phyloP scores from a whole-genome alignment of 129 eudicot species.

The Pittosporum tobira region DNA sequence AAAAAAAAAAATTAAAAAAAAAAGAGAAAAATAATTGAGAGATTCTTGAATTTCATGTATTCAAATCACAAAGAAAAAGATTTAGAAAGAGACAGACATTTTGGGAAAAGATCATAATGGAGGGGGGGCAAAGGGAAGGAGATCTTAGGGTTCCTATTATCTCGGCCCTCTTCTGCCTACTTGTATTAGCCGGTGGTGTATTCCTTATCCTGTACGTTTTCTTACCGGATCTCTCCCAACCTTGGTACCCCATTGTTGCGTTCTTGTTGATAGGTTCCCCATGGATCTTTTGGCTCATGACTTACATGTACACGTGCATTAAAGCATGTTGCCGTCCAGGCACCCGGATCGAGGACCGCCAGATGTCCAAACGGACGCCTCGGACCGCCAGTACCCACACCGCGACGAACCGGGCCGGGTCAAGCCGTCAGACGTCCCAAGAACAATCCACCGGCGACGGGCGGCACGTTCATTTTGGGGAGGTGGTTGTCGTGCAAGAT shows the following conservation, averaged over 20 bases:
- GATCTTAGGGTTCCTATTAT: conserved; percentile 63
- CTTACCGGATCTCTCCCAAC: conserved; percentile 30
- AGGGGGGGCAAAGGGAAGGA: conserved; percentile 57
- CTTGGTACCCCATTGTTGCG: conserved; percentile 53
- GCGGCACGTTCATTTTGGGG: conserved; percentile 37
- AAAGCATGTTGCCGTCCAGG: conserved; percentile 32
- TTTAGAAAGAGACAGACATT: not conserved
- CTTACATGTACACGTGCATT: conserved; percentile 52
- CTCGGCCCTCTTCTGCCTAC: conserved; percentile 46
- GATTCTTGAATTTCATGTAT: not conserved
- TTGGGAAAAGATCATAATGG: conserved; percentile 24
- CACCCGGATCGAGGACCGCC: conserved; percentile 9
- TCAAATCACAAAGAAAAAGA: not conserved
- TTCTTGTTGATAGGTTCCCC: conserved; percentile 49
- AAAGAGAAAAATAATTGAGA: not conserved
- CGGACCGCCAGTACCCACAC: not conserved
- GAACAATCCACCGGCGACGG: conserved; percentile 14
- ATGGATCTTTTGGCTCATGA: conserved; percentile 65
- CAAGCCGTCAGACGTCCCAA: conserved; percentile 7
- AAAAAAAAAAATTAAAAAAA: not conserved
- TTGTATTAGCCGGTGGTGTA: conserved; percentile 47
- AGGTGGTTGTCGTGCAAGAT: conserved; percentile 37
- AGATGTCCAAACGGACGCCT: conserved; percentile 23
- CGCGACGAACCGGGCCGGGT: conserved; percentile 6
- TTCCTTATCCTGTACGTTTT: conserved; percentile 44